These are phyloP conservation scores for Linum trigynum DNA, from an alignment of 345 rosid genomes.

Conservation along the genomic window DNA sequence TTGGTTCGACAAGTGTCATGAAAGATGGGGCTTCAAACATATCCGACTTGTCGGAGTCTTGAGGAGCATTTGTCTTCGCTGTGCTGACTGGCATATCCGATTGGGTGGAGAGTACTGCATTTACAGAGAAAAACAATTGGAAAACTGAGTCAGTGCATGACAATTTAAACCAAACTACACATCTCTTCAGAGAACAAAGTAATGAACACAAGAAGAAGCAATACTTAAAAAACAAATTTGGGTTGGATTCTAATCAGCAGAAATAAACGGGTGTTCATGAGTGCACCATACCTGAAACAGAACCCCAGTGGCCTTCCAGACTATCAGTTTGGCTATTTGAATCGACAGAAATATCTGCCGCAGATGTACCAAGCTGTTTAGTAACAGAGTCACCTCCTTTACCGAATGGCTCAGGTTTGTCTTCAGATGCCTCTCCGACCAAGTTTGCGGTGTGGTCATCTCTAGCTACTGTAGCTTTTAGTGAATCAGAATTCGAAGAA, in stretches of 20 bases:
- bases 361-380: slow-evolving; percentile 21
- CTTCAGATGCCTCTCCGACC: slow-evolving; percentile 16
- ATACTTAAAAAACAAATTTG: no score
- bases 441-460: slow-evolving; percentile 15
- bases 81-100: slow-evolving; percentile 33
- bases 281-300: slow-evolving; percentile 38
- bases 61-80: slow-evolving; percentile 15
- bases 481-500: slow-evolving; percentile 18
- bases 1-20: slow-evolving; percentile 47
- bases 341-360: slow-evolving; percentile 33
- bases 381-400: slow-evolving; percentile 17
- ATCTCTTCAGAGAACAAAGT: background rate
- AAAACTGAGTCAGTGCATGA: background rate
- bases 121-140: slow-evolving; percentile 11
- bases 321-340: slow-evolving; percentile 47
- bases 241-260: background rate
- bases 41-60: slow-evolving; percentile 28
- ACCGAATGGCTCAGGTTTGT: slow-evolving; percentile 9
- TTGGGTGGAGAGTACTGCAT: slow-evolving; percentile 46
- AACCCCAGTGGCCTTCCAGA: slow-evolving; percentile 59
- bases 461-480: slow-evolving; percentile 17
- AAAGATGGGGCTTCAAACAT: slow-evolving; percentile 46
- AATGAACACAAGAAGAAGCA: no score
- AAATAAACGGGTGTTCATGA: background rate
- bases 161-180: background rate